Evolutionary conservation across 2,329 filamentous ascomycete genomes (phyloP), one percentile per base, ranked within the genome.

Genomic region (Epichloe coenophiala): DNA sequence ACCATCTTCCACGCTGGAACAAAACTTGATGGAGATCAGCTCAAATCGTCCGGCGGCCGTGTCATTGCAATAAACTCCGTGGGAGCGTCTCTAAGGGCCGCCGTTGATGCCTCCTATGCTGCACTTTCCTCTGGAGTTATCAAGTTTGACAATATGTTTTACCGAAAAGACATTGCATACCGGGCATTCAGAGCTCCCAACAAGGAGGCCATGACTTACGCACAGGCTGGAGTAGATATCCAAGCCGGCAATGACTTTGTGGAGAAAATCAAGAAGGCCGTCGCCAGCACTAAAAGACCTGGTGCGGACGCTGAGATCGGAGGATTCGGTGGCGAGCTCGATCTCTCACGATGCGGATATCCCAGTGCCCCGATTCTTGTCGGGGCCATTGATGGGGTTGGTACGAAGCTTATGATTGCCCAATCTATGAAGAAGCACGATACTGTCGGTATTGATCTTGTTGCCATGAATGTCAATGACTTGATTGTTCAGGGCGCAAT

Each of bases 391-490:
- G 93, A 98, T 63, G 93, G 93, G 48, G 89, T 97, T 38, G 93
- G 91, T 53, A 97, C 91, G 46, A 97, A 97, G 73, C 83, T 97
- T 60, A 94, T 94, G 76, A 88, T 98, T 61, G 93, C 93, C 0
- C 91, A 96, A 65, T 80, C 82, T 12, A 86, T 94, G 72, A 78
- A 82, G 59, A 88, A 94, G 70, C 93, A 96, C 69, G 84, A 91
- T 67, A 95, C 90, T 3, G 91, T 98, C 11, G 93, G 93, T 54
- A 89, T 98, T 59, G 93, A 98, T 65, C 78, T 98, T 37, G 93
- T 98, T 4, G 93, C 93, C 58, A 97, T 97, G 91, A 97, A 96
- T 67, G 93, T 97, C 64, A 98, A 98, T 67, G 93, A 98, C 63
- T 77, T 98, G 0, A 84, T 98, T 48, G 93, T 97, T 8, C 90